Evolutionary conservation across 208 protist species (phyloP), one percentile per base, ranked within the genome.

Genomic region (Entamoeba invadens): DNA sequence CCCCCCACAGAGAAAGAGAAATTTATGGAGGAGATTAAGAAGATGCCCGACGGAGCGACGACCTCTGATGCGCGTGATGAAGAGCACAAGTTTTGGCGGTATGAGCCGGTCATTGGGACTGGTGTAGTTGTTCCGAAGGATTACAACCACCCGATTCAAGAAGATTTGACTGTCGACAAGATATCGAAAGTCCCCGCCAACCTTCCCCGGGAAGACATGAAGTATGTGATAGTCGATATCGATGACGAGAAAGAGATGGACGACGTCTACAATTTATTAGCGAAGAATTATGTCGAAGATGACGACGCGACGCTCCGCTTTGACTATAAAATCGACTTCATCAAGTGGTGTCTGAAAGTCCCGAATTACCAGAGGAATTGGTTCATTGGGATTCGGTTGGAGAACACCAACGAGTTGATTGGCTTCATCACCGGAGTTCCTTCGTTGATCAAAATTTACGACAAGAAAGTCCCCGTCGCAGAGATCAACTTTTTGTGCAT

Each of bases 401-500:
- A 4, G 14, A 12, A 91, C 25, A 94, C 93, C 4, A 5, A 51
- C 2, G 35, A 50, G 16, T 10, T 94, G 12, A n/a, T 95, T 68
- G 94, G 57, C 44, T 95, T 94, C 25, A 95, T 95, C 91, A 45
- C 44, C n/a, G 94, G 35, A 31, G 38, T 94, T 46, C 94, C 94
- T 14, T 4, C 68, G 25, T 16, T 35, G 2, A 35, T 46, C 2
- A 68, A 46, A 44, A 46, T 95, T 44, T 44, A 45, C 14, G 10
- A 68, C 25, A 1, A 92, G 16, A 25, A 14, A 18, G 31, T 51
- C 10, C 2, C 14, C 14, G 10, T 93, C 2, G 94, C 91, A n/a
- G 77, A 93, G 21, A 94, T 95, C 91, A 94, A 95, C 77, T 95
- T 95, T 46, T 45, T 95, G n/a, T 95, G 94, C 46, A 91, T 95